Evolutionary conservation across 768 basidiomycete genomes (phyloP).

Genomic region (Kwoniella newhampshirensis): DNA sequence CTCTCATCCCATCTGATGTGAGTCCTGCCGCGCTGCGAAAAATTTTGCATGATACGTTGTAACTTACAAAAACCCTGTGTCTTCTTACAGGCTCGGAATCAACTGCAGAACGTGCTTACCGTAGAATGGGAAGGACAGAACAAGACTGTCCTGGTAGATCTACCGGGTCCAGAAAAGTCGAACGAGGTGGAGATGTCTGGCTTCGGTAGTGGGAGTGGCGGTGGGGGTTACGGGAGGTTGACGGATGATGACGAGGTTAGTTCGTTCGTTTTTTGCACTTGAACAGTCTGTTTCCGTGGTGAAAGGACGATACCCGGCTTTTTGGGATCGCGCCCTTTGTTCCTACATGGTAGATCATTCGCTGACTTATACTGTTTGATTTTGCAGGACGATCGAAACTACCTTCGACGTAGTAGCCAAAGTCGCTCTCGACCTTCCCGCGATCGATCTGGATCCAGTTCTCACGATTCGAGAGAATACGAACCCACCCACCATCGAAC

Average conservation of each 20-base stretch:
- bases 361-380: neutral
- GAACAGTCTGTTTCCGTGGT: too few species aligned
- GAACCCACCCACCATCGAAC: slow-evolving; percentile 1
- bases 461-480: too few species aligned
- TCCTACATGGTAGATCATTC: too few species aligned
- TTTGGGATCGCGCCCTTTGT: too few species aligned
- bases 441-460: neutral
- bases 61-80: neutral
- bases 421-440: neutral
- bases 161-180: slow-evolving; percentile 18
- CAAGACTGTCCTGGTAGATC: slow-evolving; percentile 46
- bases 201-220: slow-evolving; percentile 24
- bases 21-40: neutral
- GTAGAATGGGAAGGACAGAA: slow-evolving; percentile 44
- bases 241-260: slow-evolving; percentile 39
- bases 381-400: neutral
- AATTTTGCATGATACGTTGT: too few species aligned
- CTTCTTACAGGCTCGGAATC: slow-evolving; percentile 33
- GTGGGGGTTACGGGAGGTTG: slow-evolving; percentile 31
- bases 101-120: slow-evolving; percentile 44
- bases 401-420: neutral
- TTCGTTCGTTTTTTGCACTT: neutral
- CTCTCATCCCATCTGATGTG: slow-evolving; percentile 30
- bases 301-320: too few species aligned
- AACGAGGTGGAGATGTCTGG: slow-evolving; percentile 42